Evolutionary conservation across 1,139 yeast genomes (phyloP), one percentile per base, ranked within the genome.

Genomic region (Meyerozyma carpophila): DNA sequence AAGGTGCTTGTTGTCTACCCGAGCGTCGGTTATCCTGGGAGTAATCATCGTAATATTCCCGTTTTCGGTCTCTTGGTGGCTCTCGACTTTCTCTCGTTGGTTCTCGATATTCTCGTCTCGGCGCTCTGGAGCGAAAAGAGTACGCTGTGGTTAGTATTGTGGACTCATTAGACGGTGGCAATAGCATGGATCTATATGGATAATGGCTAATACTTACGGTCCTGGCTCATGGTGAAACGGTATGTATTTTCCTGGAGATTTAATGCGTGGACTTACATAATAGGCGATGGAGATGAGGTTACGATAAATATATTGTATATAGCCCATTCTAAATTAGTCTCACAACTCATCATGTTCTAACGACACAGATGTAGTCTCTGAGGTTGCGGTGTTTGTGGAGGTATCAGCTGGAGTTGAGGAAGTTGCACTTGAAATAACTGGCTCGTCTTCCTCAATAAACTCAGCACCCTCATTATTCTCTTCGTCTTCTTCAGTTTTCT

Each of bases 391-490:
- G 11, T 13, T 18, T 31, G 34, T 31, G 8, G 34, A 5, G 7
- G 34, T 13, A 28, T 8, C 10, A 7, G 14, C 14, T 3, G 34
- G 14, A 8, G 20, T 31, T 14, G 34, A 11, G 4, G 34, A 27
- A 5, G 13, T 11, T 11, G n/a, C 11, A 27, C 13, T 27, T 4
- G 29, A 27, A 27, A 27, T n/a, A 4, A 27, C 29, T 27, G 29
- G 11, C 13, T 52, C 56, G 21, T 50, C 61, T 13, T 49, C 56
- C 18, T 48, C 57, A 36, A 51, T 56, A 24, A 29, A 36, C 18
- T 36, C 36, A 36, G 32, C 42, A 18, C 44, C 52, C 38, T 44
- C 42, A 43, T 56, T 58, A 42, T 51, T 51, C 39, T 52, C 55
- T 27, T 27, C 29, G 5, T 10, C 29, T 7, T 27, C 29, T 27